Evolutionary conservation across 2,329 filamentous ascomycete species (phyloP).

Genomic region (Berkeleyomyces basicola): DNA sequence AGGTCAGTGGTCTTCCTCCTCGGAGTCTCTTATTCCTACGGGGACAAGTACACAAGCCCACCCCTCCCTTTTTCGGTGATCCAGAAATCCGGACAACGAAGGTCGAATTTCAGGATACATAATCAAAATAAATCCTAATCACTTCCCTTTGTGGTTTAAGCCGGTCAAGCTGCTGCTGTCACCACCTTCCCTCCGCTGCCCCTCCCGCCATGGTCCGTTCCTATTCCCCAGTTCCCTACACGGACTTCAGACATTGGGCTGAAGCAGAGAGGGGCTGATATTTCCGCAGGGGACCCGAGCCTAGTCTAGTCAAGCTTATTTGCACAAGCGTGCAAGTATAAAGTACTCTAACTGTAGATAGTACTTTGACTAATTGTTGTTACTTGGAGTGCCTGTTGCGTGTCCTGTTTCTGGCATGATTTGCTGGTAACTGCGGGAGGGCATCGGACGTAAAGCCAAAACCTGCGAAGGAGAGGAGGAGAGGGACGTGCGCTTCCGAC

Average conservation of each 20-base stretch:
- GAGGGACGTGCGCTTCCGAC: background rate
- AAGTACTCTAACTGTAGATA: background rate
- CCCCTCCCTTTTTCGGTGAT: too few relatives aligned
- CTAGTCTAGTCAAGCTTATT: background rate
- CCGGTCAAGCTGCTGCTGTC: background rate
- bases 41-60: too few relatives aligned
- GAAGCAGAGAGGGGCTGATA: background rate
- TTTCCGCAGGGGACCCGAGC: background rate
- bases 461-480: background rate
- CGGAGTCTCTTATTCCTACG: background rate
- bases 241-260: background rate
- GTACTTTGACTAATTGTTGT: background rate
- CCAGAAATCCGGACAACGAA: too few relatives aligned
- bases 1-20: background rate
- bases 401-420: background rate
- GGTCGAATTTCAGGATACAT: too few relatives aligned
- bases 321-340: background rate
- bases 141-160: too few relatives aligned
- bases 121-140: too few relatives aligned
- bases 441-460: background rate
- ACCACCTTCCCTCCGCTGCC: too few relatives aligned
- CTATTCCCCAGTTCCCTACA: background rate
- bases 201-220: background rate
- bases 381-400: background rate
- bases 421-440: background rate